Percentiles rank a stretch among this genome's conserved stretches.
These are phyloP conservation scores for Tubosaeta sp. DNA, from an alignment of 768 basidiomycete species.

Conservation along the genomic window DNA sequence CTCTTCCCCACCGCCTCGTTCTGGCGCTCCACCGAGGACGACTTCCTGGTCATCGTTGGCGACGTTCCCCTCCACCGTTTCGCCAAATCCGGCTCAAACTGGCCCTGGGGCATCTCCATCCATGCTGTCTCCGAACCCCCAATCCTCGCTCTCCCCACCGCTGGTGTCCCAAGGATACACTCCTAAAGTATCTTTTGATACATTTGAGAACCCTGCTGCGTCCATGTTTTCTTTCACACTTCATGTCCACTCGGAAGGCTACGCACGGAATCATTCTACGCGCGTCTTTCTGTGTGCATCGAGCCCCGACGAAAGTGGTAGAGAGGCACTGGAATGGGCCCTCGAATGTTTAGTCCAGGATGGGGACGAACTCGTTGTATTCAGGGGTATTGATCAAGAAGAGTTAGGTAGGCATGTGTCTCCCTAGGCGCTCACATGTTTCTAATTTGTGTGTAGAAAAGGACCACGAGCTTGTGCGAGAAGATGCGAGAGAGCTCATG, in stretches of 20 bases:
- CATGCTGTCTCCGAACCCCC: constrained; percentile 15
- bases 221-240: constrained; percentile 88
- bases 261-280: constrained; percentile 68
- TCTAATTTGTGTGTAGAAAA: constrained; percentile 44
- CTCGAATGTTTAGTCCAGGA: constrained; percentile 80
- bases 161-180: constrained; percentile 33
- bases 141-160: constrained; percentile 13
- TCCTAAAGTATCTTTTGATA: constrained; percentile 72
- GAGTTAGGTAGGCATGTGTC: constrained; percentile 55
- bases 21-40: constrained; percentile 12
- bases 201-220: constrained; percentile 76
- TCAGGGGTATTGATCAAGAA: constrained; percentile 85
- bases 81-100: constrained; percentile 13
- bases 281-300: constrained; percentile 89
- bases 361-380: constrained; percentile 90
- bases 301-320: constrained; percentile 83
- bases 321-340: constrained; percentile 90
- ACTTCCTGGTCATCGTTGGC: constrained; percentile 16
- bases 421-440: neutral
- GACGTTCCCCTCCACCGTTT: constrained; percentile 20
- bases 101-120: constrained; percentile 11
- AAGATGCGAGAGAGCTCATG: constrained; percentile 85
- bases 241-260: constrained; percentile 80
- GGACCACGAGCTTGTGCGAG: constrained; percentile 71
- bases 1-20: constrained; percentile 23